Conservation (phyloP, 768 basidiomycete species). For the Termitomyces sp. region DNA sequence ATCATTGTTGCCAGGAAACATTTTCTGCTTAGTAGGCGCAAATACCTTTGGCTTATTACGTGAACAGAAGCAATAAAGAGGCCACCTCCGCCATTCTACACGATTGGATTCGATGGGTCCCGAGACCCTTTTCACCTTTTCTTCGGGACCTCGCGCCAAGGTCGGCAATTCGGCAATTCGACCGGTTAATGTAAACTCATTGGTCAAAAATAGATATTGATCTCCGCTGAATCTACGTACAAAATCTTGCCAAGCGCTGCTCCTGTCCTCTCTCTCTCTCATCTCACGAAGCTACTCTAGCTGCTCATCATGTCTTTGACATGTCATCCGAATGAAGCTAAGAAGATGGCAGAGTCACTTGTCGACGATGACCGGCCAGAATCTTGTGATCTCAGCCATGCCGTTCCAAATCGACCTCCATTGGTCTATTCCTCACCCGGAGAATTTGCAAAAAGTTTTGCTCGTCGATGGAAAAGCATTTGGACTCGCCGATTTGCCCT, state of each 20-base stretch:
- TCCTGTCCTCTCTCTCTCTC: not conserved
- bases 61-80: not conserved
- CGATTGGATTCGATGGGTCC: not conserved
- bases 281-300: not conserved
- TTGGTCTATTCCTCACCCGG: conserved; percentile 60
- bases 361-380: conserved; percentile 8
- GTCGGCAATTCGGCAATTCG: not conserved
- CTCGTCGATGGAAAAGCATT: conserved; percentile 61
- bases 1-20: not conserved
- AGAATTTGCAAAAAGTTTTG: conserved; percentile 50
- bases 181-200: not conserved
- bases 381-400: conserved; percentile 4
- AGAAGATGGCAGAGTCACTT: conserved; percentile 13
- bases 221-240: not conserved
- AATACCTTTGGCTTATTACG: not conserved
- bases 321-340: conserved; percentile 2
- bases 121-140: not conserved
- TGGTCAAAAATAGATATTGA: not conserved
- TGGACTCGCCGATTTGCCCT: conserved; percentile 76
- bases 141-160: not conserved
- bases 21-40: not conserved
- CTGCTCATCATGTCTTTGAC: conserved; percentile 7
- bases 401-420: conserved; percentile 40
- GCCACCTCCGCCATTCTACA: not conserved
- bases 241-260: not conserved